Conservation (phyloP, 257 asterid species). For the Capsicum chinense region DNA sequence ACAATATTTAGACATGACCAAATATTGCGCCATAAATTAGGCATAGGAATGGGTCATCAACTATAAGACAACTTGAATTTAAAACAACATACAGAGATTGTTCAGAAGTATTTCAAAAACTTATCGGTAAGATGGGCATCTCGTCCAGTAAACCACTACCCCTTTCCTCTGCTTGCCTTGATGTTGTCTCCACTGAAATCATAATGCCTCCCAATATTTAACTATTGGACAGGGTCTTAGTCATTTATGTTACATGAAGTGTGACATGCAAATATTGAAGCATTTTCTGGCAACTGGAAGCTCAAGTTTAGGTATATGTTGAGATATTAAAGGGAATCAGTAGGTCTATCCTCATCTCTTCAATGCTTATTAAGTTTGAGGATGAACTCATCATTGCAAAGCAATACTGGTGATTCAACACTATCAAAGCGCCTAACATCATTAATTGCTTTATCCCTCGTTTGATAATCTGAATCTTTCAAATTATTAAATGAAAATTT, state of each 20-base stretch:
- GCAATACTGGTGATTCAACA: slow-evolving; percentile 84
- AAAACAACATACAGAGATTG: no score
- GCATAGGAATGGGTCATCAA: no score
- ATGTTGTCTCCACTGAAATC: slow-evolving; percentile 96
- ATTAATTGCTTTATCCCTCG: slow-evolving; percentile 64
- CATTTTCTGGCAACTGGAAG: no score
- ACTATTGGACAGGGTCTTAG: slow-evolving; percentile 54
- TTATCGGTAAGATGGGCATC: no score
- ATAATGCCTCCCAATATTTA: slow-evolving; percentile 91
- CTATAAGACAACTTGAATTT: no score
- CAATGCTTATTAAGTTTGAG: slow-evolving; percentile 84
- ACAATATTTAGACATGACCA: no score
- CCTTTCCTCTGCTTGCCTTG: slow-evolving; percentile 91
- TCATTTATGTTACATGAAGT: slow-evolving; percentile 38
- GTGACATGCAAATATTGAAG: neutral
- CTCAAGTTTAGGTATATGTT: no score
- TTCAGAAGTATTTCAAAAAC: no score
- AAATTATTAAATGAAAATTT: slow-evolving; percentile 77
- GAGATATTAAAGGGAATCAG: no score
- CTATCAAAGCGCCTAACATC: slow-evolving; percentile 79
- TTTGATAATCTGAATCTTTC: slow-evolving; percentile 55
- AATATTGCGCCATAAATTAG: no score
- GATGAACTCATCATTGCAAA: slow-evolving; percentile 89
- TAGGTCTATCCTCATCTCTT: slow-evolving; percentile 59
- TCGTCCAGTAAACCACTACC: slow-evolving; percentile 78